Percentiles rank a stretch among this genome's conserved stretches.
phyloP scores from a whole-genome alignment of 116 monocot genomes.

The Zostera marina region DNA sequence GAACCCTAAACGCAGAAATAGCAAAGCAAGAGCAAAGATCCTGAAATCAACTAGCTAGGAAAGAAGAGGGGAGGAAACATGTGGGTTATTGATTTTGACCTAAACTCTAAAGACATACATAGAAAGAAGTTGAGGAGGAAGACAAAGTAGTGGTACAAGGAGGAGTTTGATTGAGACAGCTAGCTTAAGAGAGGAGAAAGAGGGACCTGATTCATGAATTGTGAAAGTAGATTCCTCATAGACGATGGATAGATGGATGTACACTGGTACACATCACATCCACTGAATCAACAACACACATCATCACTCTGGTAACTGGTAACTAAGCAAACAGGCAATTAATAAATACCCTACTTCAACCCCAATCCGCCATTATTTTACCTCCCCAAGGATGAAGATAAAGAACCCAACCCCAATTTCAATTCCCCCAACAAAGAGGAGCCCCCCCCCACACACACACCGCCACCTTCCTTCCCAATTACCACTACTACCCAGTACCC shows the following conservation, averaged over 20 bases:
- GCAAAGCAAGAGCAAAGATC: not conserved
- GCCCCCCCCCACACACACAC: too few relatives aligned
- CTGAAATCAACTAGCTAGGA: constrained; percentile 14
- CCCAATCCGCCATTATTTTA: too few relatives aligned
- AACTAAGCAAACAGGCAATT: too few relatives aligned
- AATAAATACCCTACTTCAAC: too few relatives aligned
- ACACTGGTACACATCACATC: constrained; percentile 1
- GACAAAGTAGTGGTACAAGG: not conserved
- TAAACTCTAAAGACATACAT: not conserved
- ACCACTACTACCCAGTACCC: too few relatives aligned
- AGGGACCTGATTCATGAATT: constrained; percentile 26
- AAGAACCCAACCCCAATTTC: too few relatives aligned
- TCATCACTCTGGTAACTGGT: too few relatives aligned
- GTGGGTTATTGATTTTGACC: constrained; percentile 1
- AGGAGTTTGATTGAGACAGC: not conserved
- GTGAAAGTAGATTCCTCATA: constrained; percentile 32
- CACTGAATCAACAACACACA: not conserved
- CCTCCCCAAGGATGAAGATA: too few relatives aligned
- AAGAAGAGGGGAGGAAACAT: not conserved
- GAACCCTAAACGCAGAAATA: constrained; percentile 4
- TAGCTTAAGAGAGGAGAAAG: not conserved
- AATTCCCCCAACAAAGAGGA: too few relatives aligned
- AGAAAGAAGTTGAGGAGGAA: constrained; percentile 1
- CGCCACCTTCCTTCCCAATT: too few relatives aligned
- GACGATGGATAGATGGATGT: constrained; percentile 16